Evolutionary conservation across 208 protist species (phyloP), one percentile per base, ranked within the genome.

Genomic region (Trypanosoma theileri): DNA sequence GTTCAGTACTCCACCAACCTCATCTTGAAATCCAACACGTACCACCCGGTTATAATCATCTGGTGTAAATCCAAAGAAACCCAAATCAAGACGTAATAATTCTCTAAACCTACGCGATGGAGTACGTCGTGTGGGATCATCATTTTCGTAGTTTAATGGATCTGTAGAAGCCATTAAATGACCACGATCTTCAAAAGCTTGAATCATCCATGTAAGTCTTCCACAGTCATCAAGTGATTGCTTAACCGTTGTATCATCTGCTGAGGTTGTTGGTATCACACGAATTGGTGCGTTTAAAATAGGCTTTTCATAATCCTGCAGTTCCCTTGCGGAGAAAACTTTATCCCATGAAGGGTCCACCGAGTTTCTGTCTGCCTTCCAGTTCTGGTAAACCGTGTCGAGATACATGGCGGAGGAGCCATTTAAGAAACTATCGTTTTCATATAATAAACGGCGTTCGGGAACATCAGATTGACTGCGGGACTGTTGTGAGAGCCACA

Each of bases 121-220:
- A 19, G 61, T 72, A 40, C 83, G 81, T 42, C 65, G 66, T 13
- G 71, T 78, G 45, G 79, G 59, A 22, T 91, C 83, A 13, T 75
- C 71, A 70, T 89, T 84, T 17, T 85, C 66, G 55, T 84, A 85
- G 69, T 85, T 75, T 41, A 98, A 79, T 1, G 94, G 94, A 75
- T 97, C 91, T 6, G 82, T 89, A 52, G 91, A 73, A 45, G 86
- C 86, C 53, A 82, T 73, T 4, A 94, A 79, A 69, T 98, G 92
- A 48, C 92, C 92, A 45, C 80, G 81, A 51, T 94, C 91, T 67
- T 95, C 86, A 68, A 95, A 97, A 44, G 94, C 80, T 58, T 89
- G 81, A 52, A 96, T 96, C 85, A 97, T 93, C 81, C 81, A 87
- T 41, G 80, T 92, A 58, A 93, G 79, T 28, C 86, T 79, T 24